Evolutionary conservation across 1,139 yeast genomes (phyloP), one percentile per base, ranked within the genome.

Genomic region (Debaryomyces robertsiae): DNA sequence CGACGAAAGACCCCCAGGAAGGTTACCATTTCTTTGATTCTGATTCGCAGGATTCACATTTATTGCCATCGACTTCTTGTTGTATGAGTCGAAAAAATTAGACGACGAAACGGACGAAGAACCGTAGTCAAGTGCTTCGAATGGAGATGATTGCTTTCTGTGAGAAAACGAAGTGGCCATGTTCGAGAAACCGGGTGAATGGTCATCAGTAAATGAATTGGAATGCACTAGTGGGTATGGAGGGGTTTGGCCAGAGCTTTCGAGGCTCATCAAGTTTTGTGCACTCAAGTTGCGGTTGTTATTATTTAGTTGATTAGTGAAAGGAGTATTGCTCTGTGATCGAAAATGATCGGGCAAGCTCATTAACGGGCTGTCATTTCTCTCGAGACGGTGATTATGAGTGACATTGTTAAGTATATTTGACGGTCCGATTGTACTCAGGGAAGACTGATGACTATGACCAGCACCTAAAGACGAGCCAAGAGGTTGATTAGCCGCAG

Each of bases 301-400:
- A 19, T 19, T 19, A 19, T 19, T 19, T 35, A 35, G 23, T 14
- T 23, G 32, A 25, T 25, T 30, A 19, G 36, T 19, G 23, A 32
- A 32, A 2, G 58, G 55, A 7, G 55, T 52, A 36, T 52, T 54
- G 17, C 47, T 45, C 10, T 46, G 44, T 6, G 55, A 48, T 32
- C 58, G 41, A 10, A 49, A 42, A 37, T 45, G 56, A 28, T 61
- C 67, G 0, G 61, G 61, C 30, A 63, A 49, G 34, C 64, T 60
- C 14, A 57, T 49, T 17, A 60, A 42, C 4, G 67, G 60, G 31
- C 46, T 43, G 28, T 61, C 61, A 28, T 58, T 58, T 13, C 58
- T 49, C 15, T 57, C 37, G 27, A 59, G 44, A 19, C 7, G 5
- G 22, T 46, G 36, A 15, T 16, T 34, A 18, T 23, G 29, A 22